Percentiles rank a stretch among this genome's conserved stretches.
Evolutionary conservation across 768 basidiomycete species (phyloP).

Genomic region (Hericium erinaceus): DNA sequence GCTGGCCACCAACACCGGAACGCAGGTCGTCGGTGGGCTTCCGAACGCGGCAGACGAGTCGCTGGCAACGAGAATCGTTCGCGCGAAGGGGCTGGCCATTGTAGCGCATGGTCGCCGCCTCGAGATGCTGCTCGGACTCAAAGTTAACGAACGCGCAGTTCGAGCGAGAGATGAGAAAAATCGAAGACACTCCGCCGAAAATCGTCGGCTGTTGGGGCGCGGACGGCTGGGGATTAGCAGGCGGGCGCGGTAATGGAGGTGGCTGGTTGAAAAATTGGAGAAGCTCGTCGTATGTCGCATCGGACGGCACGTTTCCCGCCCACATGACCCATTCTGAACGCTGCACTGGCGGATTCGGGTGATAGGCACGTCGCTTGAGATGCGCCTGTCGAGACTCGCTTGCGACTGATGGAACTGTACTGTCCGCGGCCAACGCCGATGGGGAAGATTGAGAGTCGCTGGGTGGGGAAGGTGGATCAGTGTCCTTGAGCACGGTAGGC

Average conservation of each 20-base stretch:
- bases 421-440: slow-evolving; percentile 1
- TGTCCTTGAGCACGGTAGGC: background rate
- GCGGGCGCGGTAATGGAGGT: slow-evolving; percentile 6
- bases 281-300: slow-evolving; percentile 77
- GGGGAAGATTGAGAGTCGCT: background rate
- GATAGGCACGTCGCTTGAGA: slow-evolving; percentile 43
- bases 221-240: slow-evolving; percentile 1
- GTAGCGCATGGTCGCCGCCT: slow-evolving; percentile 60
- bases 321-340: slow-evolving; percentile 95
- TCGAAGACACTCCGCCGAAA: slow-evolving; percentile 59
- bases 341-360: slow-evolving; percentile 61
- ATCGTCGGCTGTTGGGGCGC: slow-evolving; percentile 6
- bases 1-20: slow-evolving; percentile 86
- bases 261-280: slow-evolving; percentile 69
- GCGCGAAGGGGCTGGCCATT: slow-evolving; percentile 66
- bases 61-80: slow-evolving; percentile 61
- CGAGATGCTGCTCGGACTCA: slow-evolving; percentile 49
- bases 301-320: slow-evolving; percentile 86
- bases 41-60: slow-evolving; percentile 77
- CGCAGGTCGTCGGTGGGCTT: slow-evolving; percentile 76
- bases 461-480: background rate
- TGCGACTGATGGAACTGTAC: background rate
- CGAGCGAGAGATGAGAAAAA: slow-evolving; percentile 92
- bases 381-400: background rate
- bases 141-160: slow-evolving; percentile 94